Evolutionary conservation across 2,329 filamentous ascomycete genomes (phyloP), one percentile per base, ranked within the genome.

Genomic region (Calonectria leucothoes): DNA sequence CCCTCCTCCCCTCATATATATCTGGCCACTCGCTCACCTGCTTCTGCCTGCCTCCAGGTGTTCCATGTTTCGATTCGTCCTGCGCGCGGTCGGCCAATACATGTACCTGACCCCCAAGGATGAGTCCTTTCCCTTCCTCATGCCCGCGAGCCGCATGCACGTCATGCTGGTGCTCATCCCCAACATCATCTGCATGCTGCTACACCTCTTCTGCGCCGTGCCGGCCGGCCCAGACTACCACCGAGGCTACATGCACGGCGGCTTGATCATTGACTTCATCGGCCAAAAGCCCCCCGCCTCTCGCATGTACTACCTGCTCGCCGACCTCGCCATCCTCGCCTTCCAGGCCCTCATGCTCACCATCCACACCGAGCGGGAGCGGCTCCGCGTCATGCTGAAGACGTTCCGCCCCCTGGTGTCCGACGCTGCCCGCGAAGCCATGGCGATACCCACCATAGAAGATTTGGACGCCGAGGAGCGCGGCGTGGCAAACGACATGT

Each of bases 241-340:
- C 72, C 86, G 91, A 66, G 92, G 92, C 29, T 94, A 93, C 79
- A 87, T 93, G 29, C 92, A 94, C 75, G 92, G 92, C 29, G 92
- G 92, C 39, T 85, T 93, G 65, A 86, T 94, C 29, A 89, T 93
- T 77, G 92, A 94, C 79, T 92, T 94, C 76, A 87, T 94, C 76
- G 92, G 92, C 17, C 92, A 94, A 81, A 89, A 89, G 76, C 90
- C 91, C 5, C 90, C 92, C 2, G 87, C 88, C 2, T 92, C 90
- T 29, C 88, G 87, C 75, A 78, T 90, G 20, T 87, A 89, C 65
- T 87, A 93, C 57, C 75, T 93, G 6, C 78, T 89, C 2, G 82
- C 91, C 52, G 92, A 94, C 81, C 29, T 89, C 8, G 78, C 90
- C 35, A 86, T 94, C 10, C 78, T 93, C 48, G 83, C 82, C 1